Percentiles rank a stretch among this genome's conserved stretches.
Conservation (phyloP, 306 rosid species). For the Rubus idaeus region DNA sequence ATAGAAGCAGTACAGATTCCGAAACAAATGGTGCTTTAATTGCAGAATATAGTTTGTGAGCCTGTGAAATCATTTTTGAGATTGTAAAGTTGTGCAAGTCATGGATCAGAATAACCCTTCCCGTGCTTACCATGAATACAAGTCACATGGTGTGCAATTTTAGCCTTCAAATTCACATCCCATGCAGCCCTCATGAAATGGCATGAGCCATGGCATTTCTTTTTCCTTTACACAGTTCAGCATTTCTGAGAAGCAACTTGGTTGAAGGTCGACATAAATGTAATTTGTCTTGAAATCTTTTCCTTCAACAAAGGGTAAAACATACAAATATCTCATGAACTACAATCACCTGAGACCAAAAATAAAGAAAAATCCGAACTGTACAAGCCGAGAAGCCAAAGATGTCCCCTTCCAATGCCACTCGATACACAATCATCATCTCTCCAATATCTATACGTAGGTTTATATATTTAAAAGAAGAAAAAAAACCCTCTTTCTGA, state of each 20-base stretch:
- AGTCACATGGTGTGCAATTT: background rate
- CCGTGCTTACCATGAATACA: conserved; percentile 2
- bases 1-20: background rate
- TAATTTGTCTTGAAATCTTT: background rate
- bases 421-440: conserved; percentile 41
- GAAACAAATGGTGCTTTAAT: background rate
- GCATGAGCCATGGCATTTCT: background rate
- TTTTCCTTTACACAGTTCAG: background rate
- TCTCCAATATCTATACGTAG: conserved; percentile 51
- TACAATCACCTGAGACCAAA: conserved; percentile 24
- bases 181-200: background rate
- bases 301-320: conserved; percentile 13
- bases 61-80: background rate
- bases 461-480: conserved; percentile 30
- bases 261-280: background rate
- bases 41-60: background rate
- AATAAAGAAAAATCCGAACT: conserved; percentile 30
- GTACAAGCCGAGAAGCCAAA: conserved; percentile 45
- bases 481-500: conserved; percentile 36
- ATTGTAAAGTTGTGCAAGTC: background rate
- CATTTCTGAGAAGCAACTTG: background rate
- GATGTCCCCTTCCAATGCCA: conserved; percentile 37
- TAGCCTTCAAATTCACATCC: background rate
- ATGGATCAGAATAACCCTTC: conserved; percentile 5
- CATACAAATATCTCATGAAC: conserved; percentile 7